These are phyloP conservation scores for Metarhizium humberi DNA, from an alignment of 2,329 filamentous ascomycete species.

Conservation along the genomic window DNA sequence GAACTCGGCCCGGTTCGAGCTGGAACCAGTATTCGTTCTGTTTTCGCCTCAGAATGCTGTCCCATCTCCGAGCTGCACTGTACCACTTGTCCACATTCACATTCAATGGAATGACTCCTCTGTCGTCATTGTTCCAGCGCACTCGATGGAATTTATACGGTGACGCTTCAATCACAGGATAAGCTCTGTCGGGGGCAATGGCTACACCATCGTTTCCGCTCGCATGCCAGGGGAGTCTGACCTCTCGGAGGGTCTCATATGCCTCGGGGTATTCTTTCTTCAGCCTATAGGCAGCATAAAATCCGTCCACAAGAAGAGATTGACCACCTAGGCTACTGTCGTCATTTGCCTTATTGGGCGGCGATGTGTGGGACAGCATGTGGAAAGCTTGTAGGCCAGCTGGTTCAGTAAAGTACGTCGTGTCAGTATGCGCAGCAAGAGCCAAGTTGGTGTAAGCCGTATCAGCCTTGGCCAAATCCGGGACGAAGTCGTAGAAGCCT, in stretches of 20 bases:
- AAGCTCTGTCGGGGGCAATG: constrained; percentile 61
- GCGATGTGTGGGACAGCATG: constrained; percentile 61
- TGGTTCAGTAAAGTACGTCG: constrained; percentile 90
- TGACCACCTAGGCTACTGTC: constrained; percentile 51
- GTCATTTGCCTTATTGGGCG: constrained; percentile 21
- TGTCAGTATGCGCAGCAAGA: constrained; percentile 84
- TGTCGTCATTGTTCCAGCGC: constrained; percentile 90
- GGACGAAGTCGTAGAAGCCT: constrained; percentile 70
- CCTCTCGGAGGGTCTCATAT: constrained; percentile 46
- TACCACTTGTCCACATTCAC: constrained; percentile 60
- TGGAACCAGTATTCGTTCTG: constrained; percentile 72
- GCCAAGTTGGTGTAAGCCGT: constrained; percentile 85
- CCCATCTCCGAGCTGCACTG: constrained; percentile 64
- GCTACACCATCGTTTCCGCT: constrained; percentile 79
- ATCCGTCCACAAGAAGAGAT: constrained; percentile 80
- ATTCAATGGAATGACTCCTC: constrained; percentile 56
- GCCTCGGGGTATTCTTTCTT: constrained; percentile 40
- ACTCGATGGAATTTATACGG: constrained; percentile 44
- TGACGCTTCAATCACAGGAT: constrained; percentile 63
- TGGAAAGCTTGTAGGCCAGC: constrained; percentile 90
- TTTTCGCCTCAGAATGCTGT: constrained; percentile 55
- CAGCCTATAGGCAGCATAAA: constrained; percentile 58
- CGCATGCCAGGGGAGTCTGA: constrained; percentile 68
- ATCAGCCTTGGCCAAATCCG: constrained; percentile 79
- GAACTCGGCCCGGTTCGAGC: constrained; percentile 64